A percentile compares a stretch with the other conserved stretches of the same genome.
Evolutionary conservation across 805 yeast species (phyloP).

Genomic region (Candida alai): DNA sequence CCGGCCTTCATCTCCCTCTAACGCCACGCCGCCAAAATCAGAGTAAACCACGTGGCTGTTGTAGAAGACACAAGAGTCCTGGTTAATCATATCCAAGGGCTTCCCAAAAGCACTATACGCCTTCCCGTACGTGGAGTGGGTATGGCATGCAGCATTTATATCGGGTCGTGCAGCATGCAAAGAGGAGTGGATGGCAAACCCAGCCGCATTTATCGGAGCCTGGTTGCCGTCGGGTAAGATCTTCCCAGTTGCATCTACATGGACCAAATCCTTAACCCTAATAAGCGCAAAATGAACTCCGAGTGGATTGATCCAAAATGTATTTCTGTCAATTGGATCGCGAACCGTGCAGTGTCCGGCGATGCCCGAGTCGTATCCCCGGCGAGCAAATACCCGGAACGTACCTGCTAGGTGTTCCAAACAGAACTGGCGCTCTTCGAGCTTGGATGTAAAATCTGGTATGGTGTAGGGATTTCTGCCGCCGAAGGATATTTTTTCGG

Average conservation of each 20-base stretch:
- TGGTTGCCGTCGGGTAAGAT: conserved; percentile 38
- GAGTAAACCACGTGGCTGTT: conserved; percentile 61
- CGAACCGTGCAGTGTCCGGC: conserved; percentile 86
- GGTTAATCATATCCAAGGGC: conserved; percentile 70
- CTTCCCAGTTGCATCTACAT: conserved; percentile 33
- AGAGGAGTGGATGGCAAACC: conserved; percentile 39
- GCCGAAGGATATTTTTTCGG: conserved; percentile 59
- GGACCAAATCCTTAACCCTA: conserved; percentile 38
- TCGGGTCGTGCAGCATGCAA: conserved; percentile 37
- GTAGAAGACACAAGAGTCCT: conserved; percentile 69
- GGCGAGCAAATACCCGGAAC: conserved; percentile 74
- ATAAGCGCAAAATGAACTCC: conserved; percentile 63
- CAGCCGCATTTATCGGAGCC: conserved; percentile 38
- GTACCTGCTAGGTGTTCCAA: conserved; percentile 81
- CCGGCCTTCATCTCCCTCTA: conserved; percentile 28
- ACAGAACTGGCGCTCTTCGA: conserved; percentile 50
- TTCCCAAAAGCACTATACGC: conserved; percentile 35
- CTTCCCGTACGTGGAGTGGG: conserved; percentile 39
- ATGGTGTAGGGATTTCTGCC: conserved; percentile 51
- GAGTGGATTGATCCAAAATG: conserved; percentile 88
- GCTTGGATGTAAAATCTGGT: conserved; percentile 44
- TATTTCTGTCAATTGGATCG: conserved; percentile 75
- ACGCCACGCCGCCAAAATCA: conserved; percentile 76
- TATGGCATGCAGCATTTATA: conserved; percentile 39
- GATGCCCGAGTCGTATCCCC: conserved; percentile 69